Conservation (phyloP, 2,329 filamentous ascomycete species). For the Myriosclerotinia curreyana region DNA sequence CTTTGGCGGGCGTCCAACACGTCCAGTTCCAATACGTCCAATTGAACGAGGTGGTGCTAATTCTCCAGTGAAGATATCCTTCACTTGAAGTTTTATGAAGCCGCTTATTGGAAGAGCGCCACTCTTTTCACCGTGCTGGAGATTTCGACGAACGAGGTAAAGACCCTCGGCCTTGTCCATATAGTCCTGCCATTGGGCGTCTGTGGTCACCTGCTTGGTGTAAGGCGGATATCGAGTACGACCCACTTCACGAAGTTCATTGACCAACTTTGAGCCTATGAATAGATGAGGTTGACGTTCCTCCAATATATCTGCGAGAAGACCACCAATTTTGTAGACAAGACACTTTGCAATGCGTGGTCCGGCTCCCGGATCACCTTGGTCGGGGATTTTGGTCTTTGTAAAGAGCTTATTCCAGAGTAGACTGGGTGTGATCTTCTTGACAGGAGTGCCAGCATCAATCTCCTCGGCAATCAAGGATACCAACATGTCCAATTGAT, state of each 20-base stretch:
- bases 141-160: constrained; percentile 16
- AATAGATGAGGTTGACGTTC: background rate
- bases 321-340: constrained; percentile 4
- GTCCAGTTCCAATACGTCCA: background rate
- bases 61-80: constrained; percentile 11
- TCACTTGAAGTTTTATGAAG: background rate
- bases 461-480: constrained; percentile 7
- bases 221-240: constrained; percentile 9
- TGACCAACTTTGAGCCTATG: background rate
- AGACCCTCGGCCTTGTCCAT: constrained; percentile 4
- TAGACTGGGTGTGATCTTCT: constrained; percentile 1
- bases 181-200: constrained; percentile 11
- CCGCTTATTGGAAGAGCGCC: background rate
- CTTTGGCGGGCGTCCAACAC: constrained; percentile 9
- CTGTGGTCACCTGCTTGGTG: constrained; percentile 3
- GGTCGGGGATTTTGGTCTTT: constrained; percentile 9
- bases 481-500: constrained; percentile 4
- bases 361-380: background rate
- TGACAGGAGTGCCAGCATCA: background rate
- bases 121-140: background rate
- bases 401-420: constrained; percentile 4
- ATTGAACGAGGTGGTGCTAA: background rate
- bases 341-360: constrained; percentile 18
- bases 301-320: constrained; percentile 11
- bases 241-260: background rate